phyloP scores from a whole-genome alignment of 495 filamentous ascomycete genomes.

The Aspergillus wentii region DNA sequence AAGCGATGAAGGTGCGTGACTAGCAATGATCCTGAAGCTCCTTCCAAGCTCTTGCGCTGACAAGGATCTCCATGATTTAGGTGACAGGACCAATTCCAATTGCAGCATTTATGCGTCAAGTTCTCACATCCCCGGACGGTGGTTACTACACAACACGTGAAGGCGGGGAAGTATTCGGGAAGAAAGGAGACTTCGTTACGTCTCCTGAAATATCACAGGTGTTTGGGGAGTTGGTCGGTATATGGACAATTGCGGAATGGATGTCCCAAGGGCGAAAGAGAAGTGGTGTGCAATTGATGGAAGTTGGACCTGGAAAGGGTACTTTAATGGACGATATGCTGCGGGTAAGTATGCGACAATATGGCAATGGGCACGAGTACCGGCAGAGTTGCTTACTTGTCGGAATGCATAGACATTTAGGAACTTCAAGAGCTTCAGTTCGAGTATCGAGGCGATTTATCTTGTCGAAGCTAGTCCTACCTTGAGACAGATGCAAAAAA shows the following conservation, averaged over 20 bases:
- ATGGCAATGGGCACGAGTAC: neutral
- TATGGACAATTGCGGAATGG: slow-evolving; percentile 97
- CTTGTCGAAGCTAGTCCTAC: slow-evolving; percentile 83
- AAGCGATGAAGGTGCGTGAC: slow-evolving; percentile 75
- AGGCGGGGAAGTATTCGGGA: slow-evolving; percentile 78
- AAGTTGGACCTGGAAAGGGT: slow-evolving; percentile 90
- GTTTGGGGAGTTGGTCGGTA: slow-evolving; percentile 88
- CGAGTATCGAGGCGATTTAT: slow-evolving; percentile 78
- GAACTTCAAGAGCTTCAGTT: slow-evolving; percentile 72
- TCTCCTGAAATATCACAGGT: slow-evolving; percentile 96
- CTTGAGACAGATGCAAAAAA: slow-evolving; percentile 70
- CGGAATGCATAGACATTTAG: slow-evolving; percentile 60
- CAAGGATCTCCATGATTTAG: slow-evolving; percentile 37
- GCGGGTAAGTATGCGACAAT: slow-evolving; percentile 50
- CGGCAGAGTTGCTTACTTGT: neutral
- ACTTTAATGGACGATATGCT: slow-evolving; percentile 97
- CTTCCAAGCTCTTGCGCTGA: too few species aligned
- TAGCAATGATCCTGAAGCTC: too few species aligned
- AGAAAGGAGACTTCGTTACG: slow-evolving; percentile 90
- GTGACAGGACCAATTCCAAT: slow-evolving; percentile 85
- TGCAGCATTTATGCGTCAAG: slow-evolving; percentile 96
- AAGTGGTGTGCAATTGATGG: slow-evolving; percentile 77
- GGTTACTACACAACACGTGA: slow-evolving; percentile 86
- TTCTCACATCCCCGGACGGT: slow-evolving; percentile 82
- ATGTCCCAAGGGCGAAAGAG: slow-evolving; percentile 74